Evolutionary conservation across 495 filamentous ascomycete species (phyloP), one percentile per base, ranked within the genome.

Genomic region (Chaetomidium leptoderma): DNA sequence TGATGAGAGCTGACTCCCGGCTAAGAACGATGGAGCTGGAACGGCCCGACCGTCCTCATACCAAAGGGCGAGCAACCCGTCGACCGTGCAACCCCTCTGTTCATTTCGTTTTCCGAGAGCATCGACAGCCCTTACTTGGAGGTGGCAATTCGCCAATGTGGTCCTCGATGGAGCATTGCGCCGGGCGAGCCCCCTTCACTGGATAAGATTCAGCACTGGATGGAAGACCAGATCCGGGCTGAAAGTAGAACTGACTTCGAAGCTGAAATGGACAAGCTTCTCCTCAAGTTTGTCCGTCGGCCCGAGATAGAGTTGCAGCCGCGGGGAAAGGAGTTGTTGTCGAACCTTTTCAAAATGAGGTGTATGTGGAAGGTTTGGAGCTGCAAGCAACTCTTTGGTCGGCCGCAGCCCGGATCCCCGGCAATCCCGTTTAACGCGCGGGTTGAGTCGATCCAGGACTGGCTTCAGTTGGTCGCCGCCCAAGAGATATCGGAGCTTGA

Each of bases 321-420:
- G 37, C 23, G 21, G 16, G 7, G 3, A 13, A 29, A 45, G 27
- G 13, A 27, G 2, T 49, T 66, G 42, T 13, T 64, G 54, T 10
- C 17, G 10, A 58, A 61, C 11, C 19, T 69, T 27, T 37, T 64
- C n/a, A 47, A 53, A 9, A 63, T 69, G 63, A 58, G 48, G 23
- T 56, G 51, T 16, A 66, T 69, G 66, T 64, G 59, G 57, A 60
- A 55, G 44, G n/a, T 66, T 6, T 64, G 61, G 66, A 51, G 64
- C 27, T 65, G 58, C 53, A 55, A 59, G 16, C 44, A 53, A 13
- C 51, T 66, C 32, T 61, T 55, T 42, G 32, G 45, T 23, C 55
- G 52, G 6, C 13, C 26, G n/a, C 17, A 32, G 14, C 26, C 19
- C 23, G 49, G 30, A 5, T 3, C 11, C 17, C 29, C 4, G 13